Conservation (phyloP, 805 yeast genomes). For the Saturnispora bothae region DNA sequence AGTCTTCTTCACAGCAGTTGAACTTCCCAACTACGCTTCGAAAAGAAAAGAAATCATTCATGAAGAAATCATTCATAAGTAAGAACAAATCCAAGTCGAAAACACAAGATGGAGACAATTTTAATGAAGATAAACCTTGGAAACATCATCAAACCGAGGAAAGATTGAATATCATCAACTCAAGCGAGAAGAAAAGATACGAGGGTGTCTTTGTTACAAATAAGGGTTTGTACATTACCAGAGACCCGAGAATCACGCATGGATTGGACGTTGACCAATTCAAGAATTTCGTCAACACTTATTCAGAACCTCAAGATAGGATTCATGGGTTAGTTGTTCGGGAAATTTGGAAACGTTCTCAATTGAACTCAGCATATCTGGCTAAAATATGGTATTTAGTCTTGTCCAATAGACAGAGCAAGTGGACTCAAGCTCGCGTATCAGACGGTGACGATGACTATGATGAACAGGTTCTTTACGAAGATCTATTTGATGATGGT, state of each 20-base stretch:
- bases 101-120: slow-evolving; percentile 31
- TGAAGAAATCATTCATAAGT: slow-evolving; percentile 6
- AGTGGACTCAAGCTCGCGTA: slow-evolving; percentile 27
- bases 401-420: slow-evolving; percentile 34
- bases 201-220: slow-evolving; percentile 94
- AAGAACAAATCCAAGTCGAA: slow-evolving; percentile 19
- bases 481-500: slow-evolving; percentile 54
- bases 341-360: slow-evolving; percentile 72
- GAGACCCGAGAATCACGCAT: slow-evolving; percentile 1
- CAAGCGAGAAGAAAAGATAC: slow-evolving; percentile 72
- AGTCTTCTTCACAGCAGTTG: slow-evolving; percentile 10
- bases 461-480: not conserved
- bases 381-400: slow-evolving; percentile 70
- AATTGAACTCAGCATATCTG: slow-evolving; percentile 52
- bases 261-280: not conserved
- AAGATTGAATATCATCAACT: slow-evolving; percentile 20
- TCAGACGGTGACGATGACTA: slow-evolving; percentile 1
- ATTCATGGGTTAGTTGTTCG: slow-evolving; percentile 59
- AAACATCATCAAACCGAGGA: slow-evolving; percentile 55
- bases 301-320: slow-evolving; percentile 10
- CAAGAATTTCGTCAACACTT: slow-evolving; percentile 8
- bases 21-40: slow-evolving; percentile 44
- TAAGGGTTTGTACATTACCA: slow-evolving; percentile 45
- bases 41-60: slow-evolving; percentile 18
- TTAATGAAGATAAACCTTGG: slow-evolving; percentile 92